A percentile compares a stretch with the other conserved stretches of the same genome.
phyloP scores from a whole-genome alignment of 495 filamentous ascomycete genomes.

The Podospora pseudocomata region DNA sequence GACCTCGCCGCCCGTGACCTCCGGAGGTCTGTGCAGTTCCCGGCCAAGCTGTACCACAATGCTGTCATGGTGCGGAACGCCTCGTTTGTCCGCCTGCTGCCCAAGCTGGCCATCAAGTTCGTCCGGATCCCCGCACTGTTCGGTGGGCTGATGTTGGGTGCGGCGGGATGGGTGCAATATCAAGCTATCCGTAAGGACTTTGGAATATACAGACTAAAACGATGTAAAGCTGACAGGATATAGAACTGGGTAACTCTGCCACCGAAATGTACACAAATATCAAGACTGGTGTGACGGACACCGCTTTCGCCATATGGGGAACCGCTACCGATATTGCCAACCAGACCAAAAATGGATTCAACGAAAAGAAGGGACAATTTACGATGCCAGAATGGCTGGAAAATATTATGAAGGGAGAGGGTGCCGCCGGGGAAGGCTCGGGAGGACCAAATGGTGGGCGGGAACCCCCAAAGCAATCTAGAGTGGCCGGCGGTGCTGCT shows the following conservation, averaged over 20 bases:
- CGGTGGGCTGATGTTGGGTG: constrained; percentile 81
- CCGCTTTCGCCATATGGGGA: constrained; percentile 63
- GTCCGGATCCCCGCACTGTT: constrained; percentile 83
- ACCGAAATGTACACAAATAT: constrained; percentile 71
- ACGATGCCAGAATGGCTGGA: constrained; percentile 85
- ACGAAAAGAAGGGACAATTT: constrained; percentile 72
- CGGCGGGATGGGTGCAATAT: constrained; percentile 89
- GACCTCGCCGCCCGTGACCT: constrained; percentile 57
- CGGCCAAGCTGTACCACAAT: constrained; percentile 79
- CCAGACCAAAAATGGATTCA: constrained; percentile 76
- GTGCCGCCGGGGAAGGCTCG: constrained; percentile 39
- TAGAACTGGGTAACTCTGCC: constrained; percentile 87
- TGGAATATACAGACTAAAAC: constrained; percentile 20
- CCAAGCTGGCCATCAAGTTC: constrained; percentile 84
- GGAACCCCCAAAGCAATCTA: constrained; percentile 58
- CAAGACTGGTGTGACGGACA: constrained; percentile 61
- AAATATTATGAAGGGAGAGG: constrained; percentile 61
- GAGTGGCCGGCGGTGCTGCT: constrained; percentile 53
- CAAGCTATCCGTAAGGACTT: constrained; percentile 77
- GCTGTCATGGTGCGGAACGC: constrained; percentile 78
- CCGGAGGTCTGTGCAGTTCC: constrained; percentile 66
- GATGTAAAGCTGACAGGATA: constrained; percentile 1
- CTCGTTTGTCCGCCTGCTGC: constrained; percentile 83
- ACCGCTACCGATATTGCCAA: constrained; percentile 69
- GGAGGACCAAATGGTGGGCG: constrained; percentile 44